Evolutionary conservation across 2,329 filamentous ascomycete species (phyloP), one percentile per base, ranked within the genome.

Genomic region (Ploettnerulaceae sp.): DNA sequence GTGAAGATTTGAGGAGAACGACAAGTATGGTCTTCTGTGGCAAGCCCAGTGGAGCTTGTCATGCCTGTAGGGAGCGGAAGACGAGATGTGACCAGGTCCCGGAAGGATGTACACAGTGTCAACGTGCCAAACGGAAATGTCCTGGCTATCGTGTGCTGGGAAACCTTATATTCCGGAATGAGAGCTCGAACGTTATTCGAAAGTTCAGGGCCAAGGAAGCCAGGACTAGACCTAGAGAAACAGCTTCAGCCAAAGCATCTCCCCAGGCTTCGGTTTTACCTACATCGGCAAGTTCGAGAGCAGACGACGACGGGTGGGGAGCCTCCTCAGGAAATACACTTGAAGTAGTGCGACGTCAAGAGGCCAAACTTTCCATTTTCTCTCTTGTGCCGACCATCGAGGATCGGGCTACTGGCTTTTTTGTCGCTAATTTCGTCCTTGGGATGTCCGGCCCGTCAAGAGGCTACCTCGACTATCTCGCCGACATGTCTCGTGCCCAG

Each of bases 81-180:
- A 74, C 77, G 50, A 71, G 72, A 48, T 79, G 76, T 58, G 76
- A 79, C 55, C 71, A 76, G 58, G 66, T 63, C 46, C 68, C 70
- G 35, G 71, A 72, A 7, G 67, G 69, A 36, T 79, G 76, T 47
- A 73, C 73, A 37, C 76, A 79, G 59, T 79, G 76, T 58, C 67
- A 69, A 39, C 75, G 76, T 57, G 70, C 73, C 32, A 67, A 72
- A 47, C 67, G 73, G 42, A 49, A 62, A 62, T 79, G 76, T 48
- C 75, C 75, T 24, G 76, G 76, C 45, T 79, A 79, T 55, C 67
- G 75, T 33, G 74, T 75, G 51, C 65, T 73, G 38, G 69, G 76
- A 31, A 75, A 79, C 53, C 67, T 79, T 50, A 76, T 79, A 67
- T 79, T 79, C 54, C 71, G 75, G 32, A 73, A 79, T 56, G 73